phyloP scores from a whole-genome alignment of 345 rosid species.

The Gossypium turneri region DNA sequence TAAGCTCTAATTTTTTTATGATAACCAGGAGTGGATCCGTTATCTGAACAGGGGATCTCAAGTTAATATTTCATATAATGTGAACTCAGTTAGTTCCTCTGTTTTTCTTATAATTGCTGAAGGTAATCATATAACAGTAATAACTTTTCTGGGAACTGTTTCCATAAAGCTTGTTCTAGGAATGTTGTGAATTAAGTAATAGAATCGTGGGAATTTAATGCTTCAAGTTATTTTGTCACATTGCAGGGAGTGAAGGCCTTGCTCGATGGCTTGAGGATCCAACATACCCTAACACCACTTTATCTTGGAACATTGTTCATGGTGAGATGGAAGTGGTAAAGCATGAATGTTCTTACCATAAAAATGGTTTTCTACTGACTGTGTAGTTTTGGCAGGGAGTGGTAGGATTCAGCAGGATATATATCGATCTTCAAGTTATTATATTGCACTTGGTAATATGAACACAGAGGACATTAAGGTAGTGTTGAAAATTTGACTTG shows the following conservation, averaged over 20 bases:
- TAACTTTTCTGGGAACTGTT: not conserved
- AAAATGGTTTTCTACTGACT: conserved; percentile 11
- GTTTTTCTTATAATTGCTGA: conserved; percentile 73
- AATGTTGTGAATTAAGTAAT: not conserved
- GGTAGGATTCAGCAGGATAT: conserved; percentile 61
- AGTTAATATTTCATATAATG: conserved; percentile 58
- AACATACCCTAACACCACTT: conserved; percentile 71
- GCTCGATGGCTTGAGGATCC: conserved; percentile 81
- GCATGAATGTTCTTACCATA: conserved; percentile 11
- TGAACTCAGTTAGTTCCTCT: conserved; percentile 54
- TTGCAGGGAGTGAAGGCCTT: conserved; percentile 80
- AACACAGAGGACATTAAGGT: conserved; percentile 76
- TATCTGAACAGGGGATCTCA: conserved; percentile 76
- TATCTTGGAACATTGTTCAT: conserved; percentile 74
- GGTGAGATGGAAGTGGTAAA: conserved; percentile 39
- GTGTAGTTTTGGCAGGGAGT: conserved; percentile 42
- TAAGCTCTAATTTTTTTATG: not conserved
- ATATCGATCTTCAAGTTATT: conserved; percentile 64
- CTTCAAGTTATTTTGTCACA: not conserved
- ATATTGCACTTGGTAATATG: conserved; percentile 73
- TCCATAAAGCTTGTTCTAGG: not conserved
- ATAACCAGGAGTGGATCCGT: conserved; percentile 66
- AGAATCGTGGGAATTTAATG: not conserved
- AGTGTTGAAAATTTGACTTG: conserved; percentile 15
- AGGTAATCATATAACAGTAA: conserved; percentile 41